phyloP scores from a whole-genome alignment of 495 filamentous ascomycete species.

The Articulospora tetracladia region DNA sequence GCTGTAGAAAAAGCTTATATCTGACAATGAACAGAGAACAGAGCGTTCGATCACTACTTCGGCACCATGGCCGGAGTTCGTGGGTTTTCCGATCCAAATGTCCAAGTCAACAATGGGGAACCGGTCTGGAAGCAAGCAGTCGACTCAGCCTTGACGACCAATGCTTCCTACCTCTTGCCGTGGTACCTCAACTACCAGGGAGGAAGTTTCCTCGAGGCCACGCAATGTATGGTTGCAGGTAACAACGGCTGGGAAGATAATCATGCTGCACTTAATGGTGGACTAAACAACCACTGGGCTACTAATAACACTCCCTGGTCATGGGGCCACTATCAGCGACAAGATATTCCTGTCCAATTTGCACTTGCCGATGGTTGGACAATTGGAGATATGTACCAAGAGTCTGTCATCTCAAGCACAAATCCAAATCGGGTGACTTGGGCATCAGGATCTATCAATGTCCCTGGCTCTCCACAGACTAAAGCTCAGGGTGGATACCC shows the following conservation, averaged over 20 bases:
- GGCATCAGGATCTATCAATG: conserved; percentile 49
- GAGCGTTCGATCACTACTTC: conserved; percentile 42
- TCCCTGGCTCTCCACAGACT: conserved; percentile 44
- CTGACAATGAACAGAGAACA: conserved; percentile 18
- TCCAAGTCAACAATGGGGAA: conserved; percentile 45
- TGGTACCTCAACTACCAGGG: conserved; percentile 52
- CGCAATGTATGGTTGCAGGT: conserved; percentile 52
- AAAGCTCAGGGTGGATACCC: conserved; percentile 39
- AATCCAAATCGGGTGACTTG: conserved; percentile 54
- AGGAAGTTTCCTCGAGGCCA: conserved; percentile 41
- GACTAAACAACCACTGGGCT: conserved; percentile 49
- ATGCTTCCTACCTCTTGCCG: conserved; percentile 40
- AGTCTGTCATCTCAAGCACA: conserved; percentile 49
- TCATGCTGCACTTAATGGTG: conserved; percentile 46
- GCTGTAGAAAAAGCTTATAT: neutral
- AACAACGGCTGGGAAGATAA: conserved; percentile 47
- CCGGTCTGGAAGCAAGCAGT: conserved; percentile 48
- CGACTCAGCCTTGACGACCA: conserved; percentile 15
- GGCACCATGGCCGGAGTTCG: conserved; percentile 54
- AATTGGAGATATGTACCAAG: conserved; percentile 54
- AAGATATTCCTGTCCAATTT: conserved; percentile 51
- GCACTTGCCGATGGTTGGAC: conserved; percentile 52
- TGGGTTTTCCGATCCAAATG: conserved; percentile 54
- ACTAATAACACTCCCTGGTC: conserved; percentile 50
- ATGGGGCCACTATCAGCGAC: conserved; percentile 45